A percentile compares a stretch with the other conserved stretches of the same genome.
phyloP scores from a whole-genome alignment of 768 basidiomycete species.

The Arthromyces matolae region DNA sequence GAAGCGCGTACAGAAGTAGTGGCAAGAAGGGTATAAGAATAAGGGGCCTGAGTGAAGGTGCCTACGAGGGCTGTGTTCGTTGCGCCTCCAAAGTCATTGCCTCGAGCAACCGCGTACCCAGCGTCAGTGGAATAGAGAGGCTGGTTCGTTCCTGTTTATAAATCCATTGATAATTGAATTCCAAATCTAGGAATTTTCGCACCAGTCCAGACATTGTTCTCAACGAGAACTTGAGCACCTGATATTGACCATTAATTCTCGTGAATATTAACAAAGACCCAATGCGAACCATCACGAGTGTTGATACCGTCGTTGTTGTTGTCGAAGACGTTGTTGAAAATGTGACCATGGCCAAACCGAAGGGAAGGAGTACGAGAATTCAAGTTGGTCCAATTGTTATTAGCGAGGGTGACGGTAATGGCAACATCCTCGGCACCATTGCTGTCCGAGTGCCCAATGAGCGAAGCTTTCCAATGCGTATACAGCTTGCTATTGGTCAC shows the following conservation, averaged over 20 bases:
- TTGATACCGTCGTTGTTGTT: conserved; percentile 42
- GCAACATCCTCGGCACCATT: conserved; percentile 36
- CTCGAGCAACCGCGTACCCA: conserved; percentile 38
- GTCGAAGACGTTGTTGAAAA: conserved; percentile 44
- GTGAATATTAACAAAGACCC: no score
- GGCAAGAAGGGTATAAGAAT: conserved; percentile 29
- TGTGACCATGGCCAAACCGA: conserved; percentile 44
- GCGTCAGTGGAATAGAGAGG: conserved; percentile 38
- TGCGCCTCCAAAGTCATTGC: conserved; percentile 34
- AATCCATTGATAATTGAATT: background rate
- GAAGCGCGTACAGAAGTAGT: conserved; percentile 23
- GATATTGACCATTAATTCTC: no score
- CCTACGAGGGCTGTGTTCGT: conserved; percentile 30
- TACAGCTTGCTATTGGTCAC: conserved; percentile 40
- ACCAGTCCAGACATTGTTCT: conserved; percentile 45
- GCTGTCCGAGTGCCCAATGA: conserved; percentile 42
- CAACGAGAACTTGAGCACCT: conserved; percentile 44
- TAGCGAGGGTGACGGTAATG: conserved; percentile 41
- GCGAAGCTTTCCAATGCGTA: conserved; percentile 43
- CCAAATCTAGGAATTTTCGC: background rate
- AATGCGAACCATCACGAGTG: conserved; percentile 34
- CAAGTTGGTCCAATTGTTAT: conserved; percentile 40
- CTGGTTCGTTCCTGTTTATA: conserved; percentile 28
- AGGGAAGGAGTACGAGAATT: conserved; percentile 44
- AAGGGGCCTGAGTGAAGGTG: conserved; percentile 32